Percentiles rank a stretch among this genome's conserved stretches.
phyloP scores from a whole-genome alignment of 2,329 filamentous ascomycete species.

The Neonectria ditissima region DNA sequence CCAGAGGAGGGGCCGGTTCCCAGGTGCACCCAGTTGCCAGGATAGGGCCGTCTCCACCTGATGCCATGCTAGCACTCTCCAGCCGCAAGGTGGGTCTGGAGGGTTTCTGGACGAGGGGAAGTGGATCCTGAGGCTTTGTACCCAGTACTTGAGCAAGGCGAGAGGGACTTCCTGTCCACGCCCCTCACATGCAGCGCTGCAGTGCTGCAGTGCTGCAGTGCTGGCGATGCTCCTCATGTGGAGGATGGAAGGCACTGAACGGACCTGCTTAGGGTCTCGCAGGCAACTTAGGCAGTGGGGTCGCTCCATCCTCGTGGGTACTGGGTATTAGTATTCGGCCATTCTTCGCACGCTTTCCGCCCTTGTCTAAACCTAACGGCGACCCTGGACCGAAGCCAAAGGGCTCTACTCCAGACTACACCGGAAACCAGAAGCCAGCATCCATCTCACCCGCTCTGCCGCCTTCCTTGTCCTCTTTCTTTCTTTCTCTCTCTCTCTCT shows the following conservation, averaged over 20 bases:
- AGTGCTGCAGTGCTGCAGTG: not conserved
- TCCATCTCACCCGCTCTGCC: not conserved
- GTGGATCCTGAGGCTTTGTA: conserved; percentile 25
- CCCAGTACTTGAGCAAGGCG: not conserved
- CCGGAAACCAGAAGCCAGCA: not conserved
- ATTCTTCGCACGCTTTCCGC: not conserved
- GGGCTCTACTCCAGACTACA: not conserved
- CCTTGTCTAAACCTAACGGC: conserved; percentile 8
- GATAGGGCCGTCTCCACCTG: conserved; percentile 1
- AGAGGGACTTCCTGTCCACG: not conserved
- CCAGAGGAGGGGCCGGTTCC: conserved; percentile 10
- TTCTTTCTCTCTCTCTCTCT: too few species aligned
- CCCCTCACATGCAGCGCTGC: not conserved
- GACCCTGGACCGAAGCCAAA: not conserved
- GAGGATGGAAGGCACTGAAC: too few species aligned
- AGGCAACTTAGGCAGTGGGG: not conserved
- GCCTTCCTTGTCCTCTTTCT: too few species aligned
- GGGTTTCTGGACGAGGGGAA: conserved; percentile 41
- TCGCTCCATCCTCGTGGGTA: not conserved
- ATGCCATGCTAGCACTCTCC: conserved; percentile 13
- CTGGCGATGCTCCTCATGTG: not conserved
- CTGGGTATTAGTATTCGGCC: not conserved
- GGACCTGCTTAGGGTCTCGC: too few species aligned
- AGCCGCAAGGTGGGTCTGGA: conserved; percentile 37
- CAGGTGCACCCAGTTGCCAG: not conserved